Base-by-base conservation (phyloP, 768 basidiomycete genomes). In the Rhizopogon vulgaris region DNA sequence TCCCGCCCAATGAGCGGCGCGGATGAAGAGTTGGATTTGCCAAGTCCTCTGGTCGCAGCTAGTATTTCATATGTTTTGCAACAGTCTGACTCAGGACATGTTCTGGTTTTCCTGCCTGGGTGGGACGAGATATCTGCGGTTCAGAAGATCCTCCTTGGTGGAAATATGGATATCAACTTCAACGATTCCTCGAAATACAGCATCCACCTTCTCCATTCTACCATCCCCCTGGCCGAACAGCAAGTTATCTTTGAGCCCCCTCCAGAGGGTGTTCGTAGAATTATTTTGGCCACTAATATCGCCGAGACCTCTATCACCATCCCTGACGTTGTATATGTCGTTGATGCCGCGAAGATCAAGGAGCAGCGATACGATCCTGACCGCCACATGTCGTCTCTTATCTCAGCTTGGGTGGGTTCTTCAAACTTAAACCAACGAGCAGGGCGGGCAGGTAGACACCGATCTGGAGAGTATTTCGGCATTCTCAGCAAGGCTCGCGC, bases 271-370 rank as follows among this genome's bases (percentile, higher is more conserved):
- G 76, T 91, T 17, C 84, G 94, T 51, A 83, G 94, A 24, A 77
- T 98, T 62, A 95, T 98, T 58, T 75, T 97, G 43, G 82, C 94
- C 4, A 98, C 94, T 37, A 96, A 96, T 65, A 93, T 96, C 41
- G 94, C 94, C 11, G 94, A 97, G 69, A 94, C 94, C 3, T 94
- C 91, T 4, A 78, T 96, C 58, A 97, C 94, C 4, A 95, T 97
- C 58, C 93, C 93, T 1, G 90, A 95, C 58, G 90, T 96, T 24
- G 90, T 95, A 9, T 94, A 90, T 60, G 94, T 98, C 28, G 83
- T 97, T 40, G 95, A 98, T 62, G 79, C 88, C 0, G 94, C 81
- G 15, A 85, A 86, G 60, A 78, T 93, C 62, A 96, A 96, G 69
- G 90, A 94, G 68, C 81, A 88, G 61, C 79, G 83, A 14, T 97